A percentile compares a stretch with the other conserved stretches of the same genome.
Conservation (phyloP, 2,329 filamentous ascomycete genomes). For the Fusarium nurragi region DNA sequence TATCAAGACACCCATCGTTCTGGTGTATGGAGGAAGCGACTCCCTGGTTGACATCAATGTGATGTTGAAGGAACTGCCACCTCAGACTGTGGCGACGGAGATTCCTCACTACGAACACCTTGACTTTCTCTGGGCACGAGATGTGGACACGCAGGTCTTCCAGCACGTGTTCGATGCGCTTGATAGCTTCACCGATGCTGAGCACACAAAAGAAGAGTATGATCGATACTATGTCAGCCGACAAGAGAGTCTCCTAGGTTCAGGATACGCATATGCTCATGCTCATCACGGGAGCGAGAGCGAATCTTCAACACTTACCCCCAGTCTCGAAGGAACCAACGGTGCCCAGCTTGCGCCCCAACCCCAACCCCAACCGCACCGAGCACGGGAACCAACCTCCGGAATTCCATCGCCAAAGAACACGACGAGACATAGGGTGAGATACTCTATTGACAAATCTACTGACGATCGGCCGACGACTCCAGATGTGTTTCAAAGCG, state of each 20-base stretch:
- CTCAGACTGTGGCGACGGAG: slow-evolving; percentile 84
- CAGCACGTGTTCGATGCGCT: slow-evolving; percentile 91
- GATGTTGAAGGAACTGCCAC: slow-evolving; percentile 89
- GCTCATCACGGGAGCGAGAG: slow-evolving; percentile 49
- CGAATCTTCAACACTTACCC: slow-evolving; percentile 48
- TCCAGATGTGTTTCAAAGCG: slow-evolving; percentile 15
- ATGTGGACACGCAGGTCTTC: slow-evolving; percentile 86
- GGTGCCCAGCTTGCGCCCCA: slow-evolving; percentile 11
- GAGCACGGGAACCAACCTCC: slow-evolving; percentile 42
- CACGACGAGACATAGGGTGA: slow-evolving; percentile 26
- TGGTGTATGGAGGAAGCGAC: slow-evolving; percentile 93
- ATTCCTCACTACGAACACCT: slow-evolving; percentile 96
- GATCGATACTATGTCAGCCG: slow-evolving; percentile 64
- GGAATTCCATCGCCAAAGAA: slow-evolving; percentile 33
- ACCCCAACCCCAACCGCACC: slow-evolving; percentile 41
- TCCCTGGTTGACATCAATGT: slow-evolving; percentile 92
- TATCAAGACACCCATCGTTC: slow-evolving; percentile 92
- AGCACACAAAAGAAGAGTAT: slow-evolving; percentile 69
- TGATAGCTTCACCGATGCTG: slow-evolving; percentile 71
- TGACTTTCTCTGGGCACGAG: slow-evolving; percentile 93
- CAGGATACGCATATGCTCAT: slow-evolving; percentile 43
- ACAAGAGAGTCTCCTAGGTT: slow-evolving; percentile 60
- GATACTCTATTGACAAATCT: slow-evolving; percentile 19
- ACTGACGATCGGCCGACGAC: slow-evolving; percentile 28
- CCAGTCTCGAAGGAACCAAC: slow-evolving; percentile 33